Evolutionary conservation across 2,329 filamentous ascomycete species (phyloP), one percentile per base, ranked within the genome.

Genomic region (Coniochaeta pulveracea): DNA sequence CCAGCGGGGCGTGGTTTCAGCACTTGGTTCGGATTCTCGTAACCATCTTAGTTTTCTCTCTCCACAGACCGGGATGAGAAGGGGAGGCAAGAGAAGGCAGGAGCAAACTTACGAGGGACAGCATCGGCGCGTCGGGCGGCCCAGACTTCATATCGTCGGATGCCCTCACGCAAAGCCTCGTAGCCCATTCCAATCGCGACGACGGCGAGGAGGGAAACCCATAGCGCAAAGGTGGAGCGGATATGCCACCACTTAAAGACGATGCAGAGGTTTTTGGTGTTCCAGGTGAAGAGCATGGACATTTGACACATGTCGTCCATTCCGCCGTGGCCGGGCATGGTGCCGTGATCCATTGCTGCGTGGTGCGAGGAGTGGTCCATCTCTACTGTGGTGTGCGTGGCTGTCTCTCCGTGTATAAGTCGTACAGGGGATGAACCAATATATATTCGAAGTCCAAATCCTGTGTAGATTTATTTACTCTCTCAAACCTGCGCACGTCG

Each of bases 261-360:
- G 58, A 98, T 93, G 70, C 91, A 98, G 43, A 98, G 84, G 61
- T 96, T 82, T 36, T 69, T 74, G 3, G 88, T 89, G 56, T 86
- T 76, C 89, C 89, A 98, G 40, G 86, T 96, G 66, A 98, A 98
- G 45, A 96, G 76, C 89, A 95, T 96, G 86, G 94, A 46, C 14
- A 22, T 31, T 22, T 68, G 88, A 71, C 88, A 95, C 66, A 77
- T 75, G 66, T 47, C 41, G 38, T 43, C 47, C 60, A 66, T 67
- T 40, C 55, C 63, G 44, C 66, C 66, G 47, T 66, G 63, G 40
- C 60, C 61, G 63, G 68, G 66, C 54, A 59, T 61, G 35, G n/a
- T n/a, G n/a, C n/a, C n/a, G n/a, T n/a, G n/a, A n/a, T n/a, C n/a
- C n/a, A n/a, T n/a, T n/a, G n/a, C n/a, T n/a, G n/a, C n/a, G n/a